Conservation (phyloP, 176 grass and related monocot species). For the Miscanthus lutarioriparius region DNA sequence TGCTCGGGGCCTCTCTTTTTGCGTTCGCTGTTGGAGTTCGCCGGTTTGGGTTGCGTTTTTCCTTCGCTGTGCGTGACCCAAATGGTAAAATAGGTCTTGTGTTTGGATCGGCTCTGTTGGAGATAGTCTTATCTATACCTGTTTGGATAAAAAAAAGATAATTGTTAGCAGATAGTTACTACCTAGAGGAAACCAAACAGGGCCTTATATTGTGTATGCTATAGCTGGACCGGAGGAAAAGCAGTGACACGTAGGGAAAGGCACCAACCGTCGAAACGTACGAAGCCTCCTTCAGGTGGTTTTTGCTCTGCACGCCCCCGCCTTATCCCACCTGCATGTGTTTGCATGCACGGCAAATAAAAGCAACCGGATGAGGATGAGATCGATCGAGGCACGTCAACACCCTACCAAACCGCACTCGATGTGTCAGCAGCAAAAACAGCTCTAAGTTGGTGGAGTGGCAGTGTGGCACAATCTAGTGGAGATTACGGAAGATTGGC, state of each 20-base stretch:
- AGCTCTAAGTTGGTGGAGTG: neutral
- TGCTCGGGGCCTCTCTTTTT: too few species aligned
- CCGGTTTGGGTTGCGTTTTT: too few species aligned
- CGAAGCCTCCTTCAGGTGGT: too few species aligned
- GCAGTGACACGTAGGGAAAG: neutral
- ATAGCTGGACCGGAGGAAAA: neutral
- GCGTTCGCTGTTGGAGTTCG: too few species aligned
- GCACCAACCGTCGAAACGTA: neutral
- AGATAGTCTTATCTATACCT: too few species aligned
- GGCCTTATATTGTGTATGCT: neutral
- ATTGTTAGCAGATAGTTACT: too few species aligned
- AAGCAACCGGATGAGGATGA: neutral
- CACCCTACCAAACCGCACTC: slow-evolving; percentile 9
- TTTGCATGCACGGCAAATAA: slow-evolving; percentile 2
- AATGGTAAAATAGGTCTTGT: too few species aligned
- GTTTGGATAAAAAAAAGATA: too few species aligned
- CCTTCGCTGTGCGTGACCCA: too few species aligned
- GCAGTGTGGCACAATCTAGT: neutral
- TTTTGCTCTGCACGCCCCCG: too few species aligned
- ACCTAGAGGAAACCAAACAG: too few species aligned
- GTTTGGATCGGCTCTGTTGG: too few species aligned
- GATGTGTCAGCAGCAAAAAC: neutral
- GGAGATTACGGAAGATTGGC: neutral
- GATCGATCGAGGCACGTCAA: neutral
- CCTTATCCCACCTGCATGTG: neutral